Conservation (phyloP, 345 rosid species). For the Durio zibethinus region DNA sequence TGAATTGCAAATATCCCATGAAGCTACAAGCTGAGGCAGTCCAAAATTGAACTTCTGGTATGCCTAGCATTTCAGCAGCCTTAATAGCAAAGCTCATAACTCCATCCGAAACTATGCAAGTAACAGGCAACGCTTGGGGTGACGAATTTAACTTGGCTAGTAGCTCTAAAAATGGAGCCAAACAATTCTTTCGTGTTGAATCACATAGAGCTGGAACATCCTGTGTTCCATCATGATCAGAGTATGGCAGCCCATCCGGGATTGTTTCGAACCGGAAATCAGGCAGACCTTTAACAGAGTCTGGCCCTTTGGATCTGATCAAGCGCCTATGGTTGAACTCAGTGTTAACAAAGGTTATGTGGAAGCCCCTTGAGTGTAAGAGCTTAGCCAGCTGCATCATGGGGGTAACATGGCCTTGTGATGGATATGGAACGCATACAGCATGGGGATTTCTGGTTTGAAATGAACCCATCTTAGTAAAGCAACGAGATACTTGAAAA, state of each 20-base stretch:
- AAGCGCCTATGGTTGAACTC: constrained; percentile 36
- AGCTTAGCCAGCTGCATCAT: constrained; percentile 20
- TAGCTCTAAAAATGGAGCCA: constrained; percentile 31
- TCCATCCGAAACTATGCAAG: constrained; percentile 33
- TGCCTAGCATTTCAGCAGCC: constrained; percentile 18
- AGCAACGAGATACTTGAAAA: not conserved
- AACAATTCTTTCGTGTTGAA: constrained; percentile 26
- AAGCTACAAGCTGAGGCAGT: constrained; percentile 33
- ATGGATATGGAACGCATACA: constrained; percentile 3
- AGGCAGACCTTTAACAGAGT: constrained; percentile 25
- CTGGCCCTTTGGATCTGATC: constrained; percentile 27
- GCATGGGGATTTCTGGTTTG: not conserved
- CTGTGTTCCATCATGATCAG: constrained; percentile 31
- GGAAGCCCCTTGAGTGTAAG: constrained; percentile 31
- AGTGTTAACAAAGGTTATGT: constrained; percentile 38
- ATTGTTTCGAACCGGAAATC: constrained; percentile 37
- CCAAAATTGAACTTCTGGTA: constrained; percentile 33
- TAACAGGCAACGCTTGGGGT: constrained; percentile 21
- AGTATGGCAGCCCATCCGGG: constrained; percentile 31
- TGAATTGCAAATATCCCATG: constrained; percentile 31
- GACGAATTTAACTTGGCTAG: constrained; percentile 11
- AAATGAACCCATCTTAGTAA: not conserved
- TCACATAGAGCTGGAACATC: constrained; percentile 14
- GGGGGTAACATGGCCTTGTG: constrained; percentile 19
- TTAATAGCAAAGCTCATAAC: constrained; percentile 23